A percentile compares a stretch with the other conserved stretches of the same genome.
Conservation (phyloP, 345 rosid species). For the Iberis pinnata region DNA sequence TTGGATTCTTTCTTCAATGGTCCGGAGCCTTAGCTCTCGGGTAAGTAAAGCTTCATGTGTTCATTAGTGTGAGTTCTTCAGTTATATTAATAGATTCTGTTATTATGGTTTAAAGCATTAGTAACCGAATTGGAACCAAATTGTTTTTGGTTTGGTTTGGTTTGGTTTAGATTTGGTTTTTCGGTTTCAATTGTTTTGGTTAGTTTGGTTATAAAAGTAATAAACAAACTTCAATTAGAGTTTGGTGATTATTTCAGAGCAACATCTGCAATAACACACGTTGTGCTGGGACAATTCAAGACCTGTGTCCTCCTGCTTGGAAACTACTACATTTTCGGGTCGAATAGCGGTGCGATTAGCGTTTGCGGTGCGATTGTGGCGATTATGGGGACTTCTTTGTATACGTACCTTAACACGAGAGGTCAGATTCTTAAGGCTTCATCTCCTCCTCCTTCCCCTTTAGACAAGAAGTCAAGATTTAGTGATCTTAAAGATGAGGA, state of each 20-base stretch:
- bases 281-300: constrained; percentile 34
- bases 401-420: constrained; percentile 34
- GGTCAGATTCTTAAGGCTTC: constrained; percentile 33
- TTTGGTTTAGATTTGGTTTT: background rate
- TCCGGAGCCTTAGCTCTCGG: constrained; percentile 96
- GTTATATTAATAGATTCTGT: too few species aligned
- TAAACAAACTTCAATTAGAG: too few species aligned
- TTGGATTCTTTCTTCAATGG: constrained; percentile 98
- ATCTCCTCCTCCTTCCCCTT: constrained; percentile 11
- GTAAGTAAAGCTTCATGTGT: constrained; percentile 33
- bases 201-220: background rate
- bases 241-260: too few species aligned
- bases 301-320: constrained; percentile 35
- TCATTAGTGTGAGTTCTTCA: too few species aligned
- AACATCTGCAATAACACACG: constrained; percentile 34
- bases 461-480: constrained; percentile 30
- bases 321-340: constrained; percentile 32
- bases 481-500: constrained; percentile 22
- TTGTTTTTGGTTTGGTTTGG: background rate
- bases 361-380: constrained; percentile 34
- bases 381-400: constrained; percentile 34
- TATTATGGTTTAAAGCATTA: background rate
- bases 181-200: background rate
- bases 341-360: constrained; percentile 29
- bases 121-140: background rate